Conservation (phyloP, 179 eudicot species). For the Beta macrorhiza region DNA sequence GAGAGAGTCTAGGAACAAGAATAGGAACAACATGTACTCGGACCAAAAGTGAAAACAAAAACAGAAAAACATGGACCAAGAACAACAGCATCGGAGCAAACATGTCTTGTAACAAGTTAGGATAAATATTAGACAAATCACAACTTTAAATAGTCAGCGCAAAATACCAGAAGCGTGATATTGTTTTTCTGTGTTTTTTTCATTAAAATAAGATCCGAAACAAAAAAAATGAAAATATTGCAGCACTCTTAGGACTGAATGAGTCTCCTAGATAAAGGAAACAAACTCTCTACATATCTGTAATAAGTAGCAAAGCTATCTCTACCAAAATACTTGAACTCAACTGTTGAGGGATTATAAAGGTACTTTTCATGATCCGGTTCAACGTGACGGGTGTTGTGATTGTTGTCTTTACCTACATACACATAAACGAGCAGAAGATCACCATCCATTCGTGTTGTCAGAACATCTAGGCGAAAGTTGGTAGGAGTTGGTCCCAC, state of each 20-base stretch:
- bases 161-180: too few relatives aligned
- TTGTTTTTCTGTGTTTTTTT: too few relatives aligned
- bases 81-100: too few relatives aligned
- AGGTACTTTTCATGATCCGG: neutral
- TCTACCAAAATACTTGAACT: neutral
- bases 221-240: neutral
- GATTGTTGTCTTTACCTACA: neutral
- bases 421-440: neutral
- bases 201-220: too few relatives aligned
- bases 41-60: too few relatives aligned
- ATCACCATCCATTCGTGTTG: slow-evolving; percentile 8
- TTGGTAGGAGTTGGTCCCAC: neutral
- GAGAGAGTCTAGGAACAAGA: too few relatives aligned
- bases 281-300: slow-evolving; percentile 9
- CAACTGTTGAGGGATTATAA: neutral
- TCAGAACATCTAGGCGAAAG: neutral
- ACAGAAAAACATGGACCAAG: too few relatives aligned
- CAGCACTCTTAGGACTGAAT: neutral
- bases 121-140: too few relatives aligned
- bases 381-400: neutral
- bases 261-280: slow-evolving; percentile 1
- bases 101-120: too few relatives aligned
- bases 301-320: neutral
- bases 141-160: too few relatives aligned
- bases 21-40: too few relatives aligned